phyloP scores from a whole-genome alignment of 2,329 filamentous ascomycete species.

The Metarhizium anisopliae region DNA sequence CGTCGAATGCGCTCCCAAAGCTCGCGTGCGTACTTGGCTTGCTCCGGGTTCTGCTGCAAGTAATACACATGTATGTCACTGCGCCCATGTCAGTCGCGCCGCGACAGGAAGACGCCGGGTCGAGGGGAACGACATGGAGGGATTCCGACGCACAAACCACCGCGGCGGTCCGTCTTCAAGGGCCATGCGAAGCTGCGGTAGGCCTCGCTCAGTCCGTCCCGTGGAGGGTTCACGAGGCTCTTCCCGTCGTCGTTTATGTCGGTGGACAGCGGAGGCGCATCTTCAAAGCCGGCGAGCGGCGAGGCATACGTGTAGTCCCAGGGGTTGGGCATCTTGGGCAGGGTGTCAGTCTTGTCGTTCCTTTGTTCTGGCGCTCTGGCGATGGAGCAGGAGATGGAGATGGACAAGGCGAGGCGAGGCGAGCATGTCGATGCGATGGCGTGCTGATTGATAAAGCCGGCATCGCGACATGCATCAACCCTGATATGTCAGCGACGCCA shows the following conservation, averaged over 20 bases:
- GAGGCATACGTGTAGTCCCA: conserved; percentile 25
- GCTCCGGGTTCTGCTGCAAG: conserved; percentile 51
- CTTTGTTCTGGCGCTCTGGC: too few relatives aligned
- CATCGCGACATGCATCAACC: background rate
- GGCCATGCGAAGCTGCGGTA: conserved; percentile 64
- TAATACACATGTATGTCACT: conserved; percentile 83
- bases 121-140: background rate
- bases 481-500: too few relatives aligned
- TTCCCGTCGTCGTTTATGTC: conserved; percentile 66
- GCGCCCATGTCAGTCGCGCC: background rate
- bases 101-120: too few relatives aligned
- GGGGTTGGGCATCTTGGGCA: conserved; percentile 11
- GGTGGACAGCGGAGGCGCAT: conserved; percentile 44
- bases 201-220: conserved; percentile 51
- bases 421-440: background rate
- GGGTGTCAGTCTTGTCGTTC: background rate
- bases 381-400: background rate
- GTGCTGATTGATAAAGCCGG: background rate
- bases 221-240: conserved; percentile 59
- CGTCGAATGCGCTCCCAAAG: conserved; percentile 70
- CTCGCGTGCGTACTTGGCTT: conserved; percentile 58
- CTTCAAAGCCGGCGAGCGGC: conserved; percentile 49
- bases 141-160: conserved; percentile 57
- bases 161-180: conserved; percentile 53
- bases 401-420: background rate